A percentile compares a stretch with the other conserved stretches of the same genome.
phyloP scores from a whole-genome alignment of 768 basidiomycete species.

The Naganishia vishniacii region DNA sequence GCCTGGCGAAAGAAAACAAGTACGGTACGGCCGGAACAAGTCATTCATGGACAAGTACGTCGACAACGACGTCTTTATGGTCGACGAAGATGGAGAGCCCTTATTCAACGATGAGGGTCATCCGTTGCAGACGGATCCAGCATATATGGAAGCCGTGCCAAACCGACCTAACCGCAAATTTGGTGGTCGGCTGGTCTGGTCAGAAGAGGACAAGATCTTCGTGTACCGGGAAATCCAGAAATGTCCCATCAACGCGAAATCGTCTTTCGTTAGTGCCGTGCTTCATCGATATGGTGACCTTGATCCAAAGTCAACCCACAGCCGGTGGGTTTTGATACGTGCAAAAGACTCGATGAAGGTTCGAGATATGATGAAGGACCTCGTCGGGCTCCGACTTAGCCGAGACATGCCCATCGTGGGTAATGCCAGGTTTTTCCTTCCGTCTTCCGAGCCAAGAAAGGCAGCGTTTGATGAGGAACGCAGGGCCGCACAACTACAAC shows the following conservation, averaged over 20 bases:
- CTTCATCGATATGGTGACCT: not conserved
- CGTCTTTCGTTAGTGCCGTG: constrained; percentile 8
- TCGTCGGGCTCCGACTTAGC: constrained; percentile 17
- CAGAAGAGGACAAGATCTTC: constrained; percentile 10
- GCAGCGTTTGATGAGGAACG: not conserved
- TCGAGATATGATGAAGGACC: constrained; percentile 24
- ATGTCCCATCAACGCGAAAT: constrained; percentile 13
- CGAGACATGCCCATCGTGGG: constrained; percentile 13
- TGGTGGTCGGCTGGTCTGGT: not conserved
- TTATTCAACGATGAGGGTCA: constrained; percentile 2
- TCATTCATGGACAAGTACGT: constrained; percentile 6
- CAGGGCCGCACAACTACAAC: not conserved
- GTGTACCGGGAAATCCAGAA: constrained; percentile 28
- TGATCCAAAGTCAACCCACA: too few relatives aligned
- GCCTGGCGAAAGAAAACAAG: not conserved
- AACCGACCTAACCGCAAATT: not conserved
- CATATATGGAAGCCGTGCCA: constrained; percentile 2
- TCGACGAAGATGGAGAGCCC: constrained; percentile 20
- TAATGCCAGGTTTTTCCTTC: constrained; percentile 22
- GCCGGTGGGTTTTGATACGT: not conserved
- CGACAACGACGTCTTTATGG: constrained; percentile 21
- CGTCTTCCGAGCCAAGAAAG: constrained; percentile 9
- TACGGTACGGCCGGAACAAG: not conserved
- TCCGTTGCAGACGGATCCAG: not conserved
- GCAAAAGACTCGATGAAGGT: constrained; percentile 4